Evolutionary conservation across 768 basidiomycete genomes (phyloP).

Genomic region (Termitomyces sp.): DNA sequence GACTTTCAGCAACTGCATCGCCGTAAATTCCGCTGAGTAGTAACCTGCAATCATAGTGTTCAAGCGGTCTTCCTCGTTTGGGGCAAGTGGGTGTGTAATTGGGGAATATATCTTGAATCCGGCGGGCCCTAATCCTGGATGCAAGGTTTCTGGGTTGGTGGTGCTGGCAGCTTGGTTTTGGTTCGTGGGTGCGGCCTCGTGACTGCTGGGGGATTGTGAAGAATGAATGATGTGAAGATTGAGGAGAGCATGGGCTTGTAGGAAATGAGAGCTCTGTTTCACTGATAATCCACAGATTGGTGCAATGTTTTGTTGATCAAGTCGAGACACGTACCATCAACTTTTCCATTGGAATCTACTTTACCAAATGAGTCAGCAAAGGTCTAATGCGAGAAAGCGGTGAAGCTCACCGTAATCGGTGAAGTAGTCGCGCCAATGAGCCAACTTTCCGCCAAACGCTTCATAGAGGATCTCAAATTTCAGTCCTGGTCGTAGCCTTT

Average conservation of each 20-base stretch:
- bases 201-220: constrained; percentile 47
- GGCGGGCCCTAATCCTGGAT: constrained; percentile 54
- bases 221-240: constrained; percentile 88
- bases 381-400: not conserved
- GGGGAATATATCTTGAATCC: constrained; percentile 60
- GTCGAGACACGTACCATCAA: constrained; percentile 49
- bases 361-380: not conserved
- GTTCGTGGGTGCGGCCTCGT: constrained; percentile 25
- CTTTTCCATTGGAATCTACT: constrained; percentile 73
- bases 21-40: constrained; percentile 64
- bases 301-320: not conserved
- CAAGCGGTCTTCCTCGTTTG: constrained; percentile 23
- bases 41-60: constrained; percentile 37
- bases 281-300: constrained; percentile 41
- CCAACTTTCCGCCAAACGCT: constrained; percentile 81
- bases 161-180: constrained; percentile 27
- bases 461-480: constrained; percentile 72
- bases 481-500: constrained; percentile 45
- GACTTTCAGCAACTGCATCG: constrained; percentile 74
- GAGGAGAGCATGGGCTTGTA: constrained; percentile 78
- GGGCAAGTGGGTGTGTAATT: constrained; percentile 27
- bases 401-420: constrained; percentile 58
- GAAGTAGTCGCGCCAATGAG: constrained; percentile 78
- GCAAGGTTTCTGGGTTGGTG: constrained; percentile 44
- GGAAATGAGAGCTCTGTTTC: constrained; percentile 75